Conservation (phyloP, 2,329 filamentous ascomycete genomes). For the Colletotrichum lini region DNA sequence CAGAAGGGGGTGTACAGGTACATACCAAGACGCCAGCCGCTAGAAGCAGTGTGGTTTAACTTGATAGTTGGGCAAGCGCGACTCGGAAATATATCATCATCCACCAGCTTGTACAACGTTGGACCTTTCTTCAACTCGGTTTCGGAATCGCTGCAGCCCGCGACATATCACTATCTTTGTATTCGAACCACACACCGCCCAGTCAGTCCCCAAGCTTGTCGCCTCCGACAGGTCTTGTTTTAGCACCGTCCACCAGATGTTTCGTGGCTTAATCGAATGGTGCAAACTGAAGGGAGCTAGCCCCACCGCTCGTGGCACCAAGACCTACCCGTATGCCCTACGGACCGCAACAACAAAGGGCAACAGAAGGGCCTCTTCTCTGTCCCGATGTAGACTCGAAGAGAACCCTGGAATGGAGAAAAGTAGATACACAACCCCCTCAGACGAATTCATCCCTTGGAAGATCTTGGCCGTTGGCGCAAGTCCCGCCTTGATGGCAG, state of each 20-base stretch:
- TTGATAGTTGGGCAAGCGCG: neutral
- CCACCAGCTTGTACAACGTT: neutral
- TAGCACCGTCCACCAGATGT: constrained; percentile 10
- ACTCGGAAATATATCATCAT: neutral
- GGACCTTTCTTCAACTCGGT: neutral
- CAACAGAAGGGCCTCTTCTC: no score
- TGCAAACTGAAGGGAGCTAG: constrained; percentile 21
- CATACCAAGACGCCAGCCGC: constrained; percentile 2
- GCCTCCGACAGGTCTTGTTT: constrained; percentile 20
- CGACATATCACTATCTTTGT: neutral
- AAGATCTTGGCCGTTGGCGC: neutral
- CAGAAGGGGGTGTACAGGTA: constrained; percentile 3
- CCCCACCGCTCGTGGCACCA: constrained; percentile 8
- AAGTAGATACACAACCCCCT: neutral
- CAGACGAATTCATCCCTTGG: neutral
- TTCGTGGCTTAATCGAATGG: constrained; percentile 14
- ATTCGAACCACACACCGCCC: neutral
- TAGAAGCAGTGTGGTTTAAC: neutral
- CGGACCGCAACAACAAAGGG: constrained; percentile 5
- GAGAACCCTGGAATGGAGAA: neutral
- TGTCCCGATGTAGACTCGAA: neutral
- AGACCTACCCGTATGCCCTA: neutral
- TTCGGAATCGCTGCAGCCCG: neutral
- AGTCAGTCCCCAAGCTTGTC: constrained; percentile 7
- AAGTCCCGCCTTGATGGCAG: constrained; percentile 1